A percentile compares a stretch with the other conserved stretches of the same genome.
Conservation (phyloP, 208 protist genomes). For the Endotrypanum monterogeii region DNA sequence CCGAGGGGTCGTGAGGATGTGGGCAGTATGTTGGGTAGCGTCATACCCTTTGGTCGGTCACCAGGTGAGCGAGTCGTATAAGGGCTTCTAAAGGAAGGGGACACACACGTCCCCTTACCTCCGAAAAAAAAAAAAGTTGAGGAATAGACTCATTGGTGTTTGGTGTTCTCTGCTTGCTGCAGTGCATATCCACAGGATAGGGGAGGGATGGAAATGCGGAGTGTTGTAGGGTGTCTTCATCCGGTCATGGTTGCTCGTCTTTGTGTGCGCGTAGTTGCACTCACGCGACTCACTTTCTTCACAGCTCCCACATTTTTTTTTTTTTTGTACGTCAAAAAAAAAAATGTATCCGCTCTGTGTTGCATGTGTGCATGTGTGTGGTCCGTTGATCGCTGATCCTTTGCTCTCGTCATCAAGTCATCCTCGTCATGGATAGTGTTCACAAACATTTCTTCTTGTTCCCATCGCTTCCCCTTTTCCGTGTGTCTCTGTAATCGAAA, state of each 20-base stretch:
- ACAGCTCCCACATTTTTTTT: too few relatives aligned
- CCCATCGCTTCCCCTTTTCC: not conserved
- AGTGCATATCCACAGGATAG: not conserved
- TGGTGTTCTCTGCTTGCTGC: not conserved
- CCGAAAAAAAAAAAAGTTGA: not conserved
- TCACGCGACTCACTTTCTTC: slow-evolving; percentile 3
- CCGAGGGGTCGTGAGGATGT: slow-evolving; percentile 44
- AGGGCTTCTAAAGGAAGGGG: too few relatives aligned
- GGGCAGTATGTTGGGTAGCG: slow-evolving; percentile 80
- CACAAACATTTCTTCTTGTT: not conserved
- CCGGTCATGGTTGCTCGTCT: not conserved
- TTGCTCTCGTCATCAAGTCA: not conserved
- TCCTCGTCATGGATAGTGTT: not conserved
- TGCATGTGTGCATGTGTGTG: not conserved
- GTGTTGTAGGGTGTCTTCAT: not conserved
- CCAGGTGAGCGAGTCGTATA: slow-evolving; percentile 74
- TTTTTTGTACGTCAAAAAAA: slow-evolving; percentile 5
- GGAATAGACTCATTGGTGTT: not conserved
- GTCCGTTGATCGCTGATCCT: not conserved
- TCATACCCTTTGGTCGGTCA: slow-evolving; percentile 74
- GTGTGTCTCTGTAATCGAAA: not conserved
- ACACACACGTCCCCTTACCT: not conserved
- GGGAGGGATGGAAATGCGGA: too few relatives aligned
- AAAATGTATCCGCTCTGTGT: not conserved
- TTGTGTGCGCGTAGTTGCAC: not conserved